These are phyloP conservation scores for Protomyces pachydermus DNA, from an alignment of 1,139 yeast species.

Conservation along the genomic window DNA sequence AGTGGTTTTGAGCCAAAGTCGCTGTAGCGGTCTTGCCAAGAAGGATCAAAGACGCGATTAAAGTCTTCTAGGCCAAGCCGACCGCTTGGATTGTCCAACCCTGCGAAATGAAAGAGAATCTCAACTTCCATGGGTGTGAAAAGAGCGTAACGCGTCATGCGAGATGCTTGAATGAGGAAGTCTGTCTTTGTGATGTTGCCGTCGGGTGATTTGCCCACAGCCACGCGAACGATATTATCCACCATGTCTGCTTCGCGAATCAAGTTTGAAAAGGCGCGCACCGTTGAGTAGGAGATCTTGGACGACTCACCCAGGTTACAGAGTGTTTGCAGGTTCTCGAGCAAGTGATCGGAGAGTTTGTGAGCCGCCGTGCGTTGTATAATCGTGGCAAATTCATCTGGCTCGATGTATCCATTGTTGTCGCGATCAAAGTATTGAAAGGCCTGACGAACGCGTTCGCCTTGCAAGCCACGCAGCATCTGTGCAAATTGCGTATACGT, in stretches of 20 bases:
- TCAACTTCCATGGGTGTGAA: constrained; percentile 48
- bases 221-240: constrained; percentile 41
- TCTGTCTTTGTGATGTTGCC: constrained; percentile 43
- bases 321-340: constrained; percentile 42
- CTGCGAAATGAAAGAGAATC: constrained; percentile 45
- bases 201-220: constrained; percentile 38
- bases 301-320: constrained; percentile 40
- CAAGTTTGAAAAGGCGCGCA: constrained; percentile 46
- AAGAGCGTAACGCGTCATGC: constrained; percentile 42
- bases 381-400: constrained; percentile 44
- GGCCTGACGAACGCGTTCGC: constrained; percentile 48
- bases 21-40: constrained; percentile 39
- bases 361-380: constrained; percentile 43
- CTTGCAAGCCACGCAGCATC: constrained; percentile 46
- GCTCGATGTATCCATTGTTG: constrained; percentile 43
- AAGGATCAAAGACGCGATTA: constrained; percentile 45
- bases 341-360: constrained; percentile 43
- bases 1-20: constrained; percentile 37
- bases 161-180: constrained; percentile 44
- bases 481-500: constrained; percentile 46
- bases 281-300: constrained; percentile 44
- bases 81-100: constrained; percentile 40
- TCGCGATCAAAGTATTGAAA: constrained; percentile 42
- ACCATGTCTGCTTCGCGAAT: constrained; percentile 45
- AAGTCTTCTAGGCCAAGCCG: constrained; percentile 42